Evolutionary conservation across 148 eudicot genomes (phyloP), one percentile per base, ranked within the genome.

Genomic region (Salicornia ramosissima): DNA sequence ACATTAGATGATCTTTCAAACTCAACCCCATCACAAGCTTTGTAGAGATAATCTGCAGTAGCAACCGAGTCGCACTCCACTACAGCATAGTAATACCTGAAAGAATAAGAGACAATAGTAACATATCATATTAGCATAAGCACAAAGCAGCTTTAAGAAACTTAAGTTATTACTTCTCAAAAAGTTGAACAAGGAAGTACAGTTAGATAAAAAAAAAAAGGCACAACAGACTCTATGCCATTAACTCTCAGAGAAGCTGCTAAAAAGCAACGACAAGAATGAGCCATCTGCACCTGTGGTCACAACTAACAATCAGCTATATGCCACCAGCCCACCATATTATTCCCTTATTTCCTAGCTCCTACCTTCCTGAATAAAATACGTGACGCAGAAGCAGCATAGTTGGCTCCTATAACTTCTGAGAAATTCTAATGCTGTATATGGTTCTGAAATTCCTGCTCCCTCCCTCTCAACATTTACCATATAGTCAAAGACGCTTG

Each of bases 21-120:
- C 80, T 90, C 99, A 71, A 84, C 71, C 45, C 97, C 99, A 69
- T 94, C 97, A 74, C 99, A 88, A 65, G 78, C 74, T 80, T 87
- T 91, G 73, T 94, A 94, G 47, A 94, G 83, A 70, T 87, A 81
- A 81, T 91, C 93, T 53, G 99, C 97, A 64, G 96, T 94, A 52
- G 91, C 93, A 86, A 79, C 34, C 33, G 97, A 85, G 76, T 94
- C 96, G 73, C 99, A 94, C 58, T 87, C 96, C 77, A 87, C 96
- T n/a, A 90, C 97, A 52, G 92, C 97, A 82, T 80, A 94, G 75
- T 93, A 93, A 69, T 93, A 93, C 85, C 98, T 92, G 77, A 22
- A 49, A 64, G 47, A 67, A 25, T 55, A 63, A 19, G 39, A 42
- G 47, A 49, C 50, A 68, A 47, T 9, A 24, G 31, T 21, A 47